A percentile compares a stretch with the other conserved stretches of the same genome.
Conservation (phyloP, 2,329 filamentous ascomycete species). For the Drechslera avenae region DNA sequence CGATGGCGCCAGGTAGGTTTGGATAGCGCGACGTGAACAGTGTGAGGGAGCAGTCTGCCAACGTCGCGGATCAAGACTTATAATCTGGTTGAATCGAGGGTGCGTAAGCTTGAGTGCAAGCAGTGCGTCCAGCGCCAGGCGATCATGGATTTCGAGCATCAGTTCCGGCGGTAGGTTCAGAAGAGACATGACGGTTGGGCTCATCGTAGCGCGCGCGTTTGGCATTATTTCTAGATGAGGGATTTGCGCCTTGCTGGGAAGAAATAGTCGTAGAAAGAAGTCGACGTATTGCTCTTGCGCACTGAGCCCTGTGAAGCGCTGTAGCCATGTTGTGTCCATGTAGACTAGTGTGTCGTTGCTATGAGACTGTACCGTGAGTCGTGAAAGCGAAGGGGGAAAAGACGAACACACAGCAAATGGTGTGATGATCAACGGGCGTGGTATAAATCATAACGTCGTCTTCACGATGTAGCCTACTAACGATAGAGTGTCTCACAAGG, state of each 20-base stretch:
- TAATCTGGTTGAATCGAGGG: conserved; percentile 33
- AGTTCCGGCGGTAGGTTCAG: conserved; percentile 49
- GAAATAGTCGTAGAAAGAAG: not conserved
- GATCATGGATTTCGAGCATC: conserved; percentile 44
- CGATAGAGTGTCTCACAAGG: not conserved
- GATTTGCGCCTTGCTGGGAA: not conserved
- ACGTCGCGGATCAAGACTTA: conserved; percentile 25
- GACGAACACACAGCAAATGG: not conserved
- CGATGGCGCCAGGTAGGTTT: conserved; percentile 28
- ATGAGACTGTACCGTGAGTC: no score
- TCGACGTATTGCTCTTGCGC: not conserved
- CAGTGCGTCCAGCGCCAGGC: conserved; percentile 45
- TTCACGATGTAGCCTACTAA: not conserved
- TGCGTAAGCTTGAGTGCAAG: conserved; percentile 49
- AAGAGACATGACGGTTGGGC: conserved; percentile 13
- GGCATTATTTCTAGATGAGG: not conserved
- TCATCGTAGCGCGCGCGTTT: conserved; percentile 8
- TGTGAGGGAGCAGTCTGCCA: conserved; percentile 20
- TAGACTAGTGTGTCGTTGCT: no score
- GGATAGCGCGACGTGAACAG: conserved; percentile 41
- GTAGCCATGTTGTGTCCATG: no score
- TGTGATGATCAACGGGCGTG: not conserved
- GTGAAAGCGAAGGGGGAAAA: no score
- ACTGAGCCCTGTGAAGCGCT: no score
- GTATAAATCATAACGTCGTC: not conserved